Conservation (phyloP, 2,329 filamentous ascomycete genomes). For the Cercospora berteroae region DNA sequence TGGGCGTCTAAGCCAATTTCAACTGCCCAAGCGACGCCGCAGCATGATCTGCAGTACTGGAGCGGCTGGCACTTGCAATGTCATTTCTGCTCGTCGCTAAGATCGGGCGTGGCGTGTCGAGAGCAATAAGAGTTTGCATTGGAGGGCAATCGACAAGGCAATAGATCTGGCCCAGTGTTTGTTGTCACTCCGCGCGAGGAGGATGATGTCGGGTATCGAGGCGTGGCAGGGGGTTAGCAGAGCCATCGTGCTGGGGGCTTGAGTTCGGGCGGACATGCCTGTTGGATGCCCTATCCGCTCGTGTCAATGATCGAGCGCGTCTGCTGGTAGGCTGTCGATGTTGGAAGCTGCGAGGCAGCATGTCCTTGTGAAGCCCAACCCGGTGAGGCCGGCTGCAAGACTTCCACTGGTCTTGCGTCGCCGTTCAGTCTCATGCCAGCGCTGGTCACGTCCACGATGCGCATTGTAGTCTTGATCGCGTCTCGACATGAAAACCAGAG, state of each 20-base stretch:
- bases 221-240: background rate
- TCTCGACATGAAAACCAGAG: background rate
- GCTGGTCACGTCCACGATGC: background rate
- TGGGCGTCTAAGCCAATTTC: background rate
- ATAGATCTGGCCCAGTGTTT: background rate
- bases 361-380: background rate
- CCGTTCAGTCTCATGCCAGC: background rate
- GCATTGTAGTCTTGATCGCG: background rate
- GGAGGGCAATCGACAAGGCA: background rate
- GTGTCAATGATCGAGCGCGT: background rate
- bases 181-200: background rate
- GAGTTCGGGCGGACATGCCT: background rate
- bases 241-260: background rate
- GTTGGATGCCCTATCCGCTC: background rate
- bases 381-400: background rate
- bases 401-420: background rate
- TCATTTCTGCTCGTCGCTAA: no score
- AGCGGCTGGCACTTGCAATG: no score
- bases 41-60: no score
- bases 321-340: background rate
- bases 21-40: no score
- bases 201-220: background rate
- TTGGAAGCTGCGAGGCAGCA: background rate
- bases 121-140: no score
- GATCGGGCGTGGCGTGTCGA: no score